Evolutionary conservation across 208 protist species (phyloP).

Genomic region (Acanthamoeba rhysodes): DNA sequence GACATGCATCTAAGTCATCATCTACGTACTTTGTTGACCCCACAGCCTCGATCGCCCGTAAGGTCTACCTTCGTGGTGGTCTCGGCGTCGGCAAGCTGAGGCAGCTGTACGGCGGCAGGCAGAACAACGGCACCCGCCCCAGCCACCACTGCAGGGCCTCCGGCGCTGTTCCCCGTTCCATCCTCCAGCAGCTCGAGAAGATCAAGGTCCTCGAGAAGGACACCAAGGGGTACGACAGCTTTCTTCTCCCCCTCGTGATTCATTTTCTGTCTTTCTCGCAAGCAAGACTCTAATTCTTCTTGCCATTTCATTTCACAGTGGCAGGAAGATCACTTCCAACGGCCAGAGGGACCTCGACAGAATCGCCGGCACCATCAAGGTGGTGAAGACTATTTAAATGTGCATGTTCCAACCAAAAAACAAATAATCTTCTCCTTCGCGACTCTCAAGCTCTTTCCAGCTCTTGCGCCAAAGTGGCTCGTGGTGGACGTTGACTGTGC

Average conservation of each 20-base stretch:
- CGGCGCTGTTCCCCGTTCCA: constrained; percentile 94
- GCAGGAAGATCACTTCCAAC: constrained; percentile 95
- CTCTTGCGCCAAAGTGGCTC: not conserved
- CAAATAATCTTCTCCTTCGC: constrained; percentile 26
- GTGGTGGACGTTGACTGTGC: too few relatives aligned
- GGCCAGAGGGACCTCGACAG: constrained; percentile 97
- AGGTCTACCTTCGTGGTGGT: constrained; percentile 97
- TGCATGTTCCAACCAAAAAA: constrained; percentile 27
- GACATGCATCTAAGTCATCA: not conserved
- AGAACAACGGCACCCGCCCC: constrained; percentile 82
- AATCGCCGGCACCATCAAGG: constrained; percentile 90
- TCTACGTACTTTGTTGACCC: not conserved
- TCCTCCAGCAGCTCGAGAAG: constrained; percentile 96
- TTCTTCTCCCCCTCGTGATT: not conserved
- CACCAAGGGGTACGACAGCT: constrained; percentile 76
- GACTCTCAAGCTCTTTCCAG: not conserved
- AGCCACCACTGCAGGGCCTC: constrained; percentile 93
- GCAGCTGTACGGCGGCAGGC: constrained; percentile 94
- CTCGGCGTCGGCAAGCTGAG: constrained; percentile 95
- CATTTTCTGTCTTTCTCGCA: not conserved
- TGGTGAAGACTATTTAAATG: constrained; percentile 72
- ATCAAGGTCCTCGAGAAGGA: constrained; percentile 95
- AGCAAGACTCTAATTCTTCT: not conserved
- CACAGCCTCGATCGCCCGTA: constrained; percentile 96
- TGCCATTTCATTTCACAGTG: constrained; percentile 81